phyloP scores from a whole-genome alignment of 768 basidiomycete species.

The Polyporus arcularius region DNA sequence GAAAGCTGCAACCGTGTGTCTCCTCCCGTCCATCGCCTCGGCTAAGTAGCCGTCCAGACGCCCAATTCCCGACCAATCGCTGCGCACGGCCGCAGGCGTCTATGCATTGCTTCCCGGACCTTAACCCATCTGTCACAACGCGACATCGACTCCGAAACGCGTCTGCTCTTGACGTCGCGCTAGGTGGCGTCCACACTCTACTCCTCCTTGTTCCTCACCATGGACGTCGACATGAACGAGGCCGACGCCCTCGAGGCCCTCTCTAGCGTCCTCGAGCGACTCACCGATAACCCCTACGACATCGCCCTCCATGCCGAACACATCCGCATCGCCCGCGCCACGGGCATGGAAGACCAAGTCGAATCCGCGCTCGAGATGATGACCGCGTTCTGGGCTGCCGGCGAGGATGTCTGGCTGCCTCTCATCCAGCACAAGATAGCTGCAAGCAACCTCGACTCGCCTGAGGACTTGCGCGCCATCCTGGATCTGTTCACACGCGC shows the following conservation, averaged over 20 bases:
- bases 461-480: conserved; percentile 54
- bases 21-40: conserved; percentile 11
- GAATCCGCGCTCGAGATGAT: conserved; percentile 67
- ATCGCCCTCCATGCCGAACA: conserved; percentile 67
- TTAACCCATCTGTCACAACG: background rate
- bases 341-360: conserved; percentile 60
- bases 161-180: background rate
- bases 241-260: conserved; percentile 64
- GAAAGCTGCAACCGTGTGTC: background rate
- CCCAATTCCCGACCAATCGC: background rate
- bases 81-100: background rate
- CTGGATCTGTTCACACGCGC: conserved; percentile 65
- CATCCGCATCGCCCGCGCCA: conserved; percentile 58
- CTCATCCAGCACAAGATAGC: conserved; percentile 57
- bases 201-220: background rate
- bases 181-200: background rate
- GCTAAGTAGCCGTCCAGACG: conserved; percentile 12
- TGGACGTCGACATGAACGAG: conserved; percentile 51
- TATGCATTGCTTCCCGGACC: background rate
- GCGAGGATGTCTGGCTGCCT: conserved; percentile 75
- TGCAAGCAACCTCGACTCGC: conserved; percentile 51
- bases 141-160: background rate
- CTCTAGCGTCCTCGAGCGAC: conserved; percentile 54
- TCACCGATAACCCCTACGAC: conserved; percentile 62
- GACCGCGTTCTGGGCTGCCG: conserved; percentile 59